A percentile compares a stretch with the other conserved stretches of the same genome.
Conservation (phyloP, 176 grass and related monocot genomes). For the Carex pumila region DNA sequence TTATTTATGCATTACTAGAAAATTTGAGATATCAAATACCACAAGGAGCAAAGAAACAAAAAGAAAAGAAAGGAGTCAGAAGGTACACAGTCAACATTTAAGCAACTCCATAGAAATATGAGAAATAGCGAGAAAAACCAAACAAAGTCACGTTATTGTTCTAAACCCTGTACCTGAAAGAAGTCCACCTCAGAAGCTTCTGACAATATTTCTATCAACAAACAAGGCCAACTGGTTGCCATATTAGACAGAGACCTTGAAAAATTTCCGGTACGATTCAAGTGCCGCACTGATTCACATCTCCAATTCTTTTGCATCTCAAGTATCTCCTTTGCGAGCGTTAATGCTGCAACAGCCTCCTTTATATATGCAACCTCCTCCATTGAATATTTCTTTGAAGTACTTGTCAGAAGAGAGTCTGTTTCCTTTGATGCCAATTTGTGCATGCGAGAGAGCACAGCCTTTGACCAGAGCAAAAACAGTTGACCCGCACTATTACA, state of each 20-base stretch:
- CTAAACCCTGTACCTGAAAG: slow-evolving; percentile 61
- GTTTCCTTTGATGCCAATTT: slow-evolving; percentile 2
- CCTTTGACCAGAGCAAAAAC: slow-evolving; percentile 73
- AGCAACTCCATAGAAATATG: background rate
- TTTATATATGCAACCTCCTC: slow-evolving; percentile 76
- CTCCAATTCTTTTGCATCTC: slow-evolving; percentile 77
- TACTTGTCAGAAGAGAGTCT: slow-evolving; percentile 24
- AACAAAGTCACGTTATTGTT: background rate
- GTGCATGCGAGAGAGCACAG: slow-evolving; percentile 30
- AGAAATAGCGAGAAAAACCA: background rate
- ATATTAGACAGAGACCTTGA: slow-evolving; percentile 67
- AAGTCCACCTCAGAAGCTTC: slow-evolving; percentile 51
- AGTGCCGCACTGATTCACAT: slow-evolving; percentile 43
- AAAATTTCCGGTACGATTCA: slow-evolving; percentile 55
- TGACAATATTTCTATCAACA: slow-evolving; percentile 76
- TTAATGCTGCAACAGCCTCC: slow-evolving; percentile 49
- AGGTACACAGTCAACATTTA: background rate
- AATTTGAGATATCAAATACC: background rate
- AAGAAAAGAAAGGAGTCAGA: background rate
- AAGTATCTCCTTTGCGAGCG: slow-evolving; percentile 75
- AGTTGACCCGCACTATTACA: slow-evolving; percentile 19
- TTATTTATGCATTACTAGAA: background rate
- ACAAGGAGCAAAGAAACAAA: background rate
- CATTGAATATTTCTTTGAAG: slow-evolving; percentile 42
- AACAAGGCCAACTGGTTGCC: slow-evolving; percentile 76